phyloP scores from a whole-genome alignment of 345 rosid genomes.

The Laguncularia racemosa region DNA sequence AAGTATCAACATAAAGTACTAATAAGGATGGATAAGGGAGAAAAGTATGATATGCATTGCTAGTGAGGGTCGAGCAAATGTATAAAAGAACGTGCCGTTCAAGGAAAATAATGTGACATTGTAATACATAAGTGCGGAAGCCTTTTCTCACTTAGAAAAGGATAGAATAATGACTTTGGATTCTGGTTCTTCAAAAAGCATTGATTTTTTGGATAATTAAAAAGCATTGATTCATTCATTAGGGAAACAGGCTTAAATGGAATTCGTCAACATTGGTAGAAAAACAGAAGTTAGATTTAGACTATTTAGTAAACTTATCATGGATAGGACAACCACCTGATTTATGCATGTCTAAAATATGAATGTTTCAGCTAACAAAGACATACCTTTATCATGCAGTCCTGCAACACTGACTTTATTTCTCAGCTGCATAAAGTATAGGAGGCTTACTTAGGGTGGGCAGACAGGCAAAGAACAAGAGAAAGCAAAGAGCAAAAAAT shows the following conservation, averaged over 20 bases:
- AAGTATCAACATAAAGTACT: neutral
- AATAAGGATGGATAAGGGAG: constrained; percentile 4
- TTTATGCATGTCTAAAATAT: neutral
- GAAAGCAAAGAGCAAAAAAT: neutral
- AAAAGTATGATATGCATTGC: constrained; percentile 2
- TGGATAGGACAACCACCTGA: neutral
- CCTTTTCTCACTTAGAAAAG: too few species aligned
- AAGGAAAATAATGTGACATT: too few species aligned
- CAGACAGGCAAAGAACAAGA: neutral
- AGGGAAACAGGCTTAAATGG: too few species aligned
- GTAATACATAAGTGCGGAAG: too few species aligned
- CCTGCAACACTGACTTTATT: constrained; percentile 69
- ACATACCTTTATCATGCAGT: constrained; percentile 86
- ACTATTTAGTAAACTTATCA: neutral
- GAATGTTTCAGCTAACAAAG: neutral
- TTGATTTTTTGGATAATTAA: too few species aligned
- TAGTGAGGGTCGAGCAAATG: neutral
- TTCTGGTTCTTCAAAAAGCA: too few species aligned
- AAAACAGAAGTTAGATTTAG: too few species aligned
- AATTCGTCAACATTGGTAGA: neutral
- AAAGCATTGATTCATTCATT: too few species aligned
- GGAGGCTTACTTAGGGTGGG: neutral
- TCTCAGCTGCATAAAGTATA: constrained; percentile 40
- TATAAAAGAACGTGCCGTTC: too few species aligned
- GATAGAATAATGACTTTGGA: too few species aligned